Conservation (phyloP, 2,329 filamentous ascomycete species). For the Botrytis elliptica region DNA sequence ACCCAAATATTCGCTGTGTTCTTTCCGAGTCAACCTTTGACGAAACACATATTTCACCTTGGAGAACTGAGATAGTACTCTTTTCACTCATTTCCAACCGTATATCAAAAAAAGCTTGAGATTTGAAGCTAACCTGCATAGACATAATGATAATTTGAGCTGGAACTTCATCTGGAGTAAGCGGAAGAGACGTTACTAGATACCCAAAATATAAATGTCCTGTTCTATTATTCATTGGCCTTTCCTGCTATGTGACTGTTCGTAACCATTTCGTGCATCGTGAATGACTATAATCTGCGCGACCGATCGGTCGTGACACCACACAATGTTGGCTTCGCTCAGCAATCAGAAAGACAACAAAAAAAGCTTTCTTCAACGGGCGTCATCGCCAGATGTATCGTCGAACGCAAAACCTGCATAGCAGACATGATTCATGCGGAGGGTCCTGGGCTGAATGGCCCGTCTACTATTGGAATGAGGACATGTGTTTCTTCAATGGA, state of each 20-base stretch:
- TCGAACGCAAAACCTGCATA: too few species aligned
- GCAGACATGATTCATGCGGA: too few species aligned
- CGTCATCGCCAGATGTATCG: too few species aligned
- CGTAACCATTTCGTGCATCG: rapidly evolving
- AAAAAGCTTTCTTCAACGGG: too few species aligned
- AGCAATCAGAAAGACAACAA: too few species aligned
- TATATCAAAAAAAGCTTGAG: background rate
- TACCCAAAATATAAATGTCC: background rate
- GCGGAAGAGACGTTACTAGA: background rate
- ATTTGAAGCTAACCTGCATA: background rate
- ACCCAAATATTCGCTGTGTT: slow-evolving; percentile 41
- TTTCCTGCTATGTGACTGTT: background rate
- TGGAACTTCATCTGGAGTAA: background rate
- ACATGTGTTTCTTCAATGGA: background rate
- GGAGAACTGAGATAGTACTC: slow-evolving; percentile 41
- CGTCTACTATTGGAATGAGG: background rate
- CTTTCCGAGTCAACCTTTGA: slow-evolving; percentile 40
- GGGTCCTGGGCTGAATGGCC: background rate
- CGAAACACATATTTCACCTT: slow-evolving; percentile 42
- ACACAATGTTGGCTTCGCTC: too few species aligned
- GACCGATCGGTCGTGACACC: too few species aligned
- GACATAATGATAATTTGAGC: background rate
- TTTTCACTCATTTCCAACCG: slow-evolving; percentile 2
- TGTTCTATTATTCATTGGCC: background rate
- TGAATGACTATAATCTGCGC: background rate